phyloP scores from a whole-genome alignment of 768 basidiomycete species.

The Collybia mongolica region DNA sequence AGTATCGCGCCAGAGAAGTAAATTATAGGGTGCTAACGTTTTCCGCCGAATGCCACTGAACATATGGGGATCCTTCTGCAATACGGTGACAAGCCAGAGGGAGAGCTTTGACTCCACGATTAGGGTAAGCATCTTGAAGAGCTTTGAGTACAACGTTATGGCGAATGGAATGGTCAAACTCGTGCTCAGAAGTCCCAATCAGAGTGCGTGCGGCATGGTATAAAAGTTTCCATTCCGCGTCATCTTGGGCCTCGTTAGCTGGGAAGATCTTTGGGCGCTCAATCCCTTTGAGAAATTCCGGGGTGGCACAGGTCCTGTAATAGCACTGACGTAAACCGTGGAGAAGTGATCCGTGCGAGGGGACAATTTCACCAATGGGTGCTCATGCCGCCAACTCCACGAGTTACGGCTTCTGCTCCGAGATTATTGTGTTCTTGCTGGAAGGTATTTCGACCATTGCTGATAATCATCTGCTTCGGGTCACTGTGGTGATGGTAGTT shows the following conservation, averaged over 20 bases:
- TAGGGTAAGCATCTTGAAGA: neutral
- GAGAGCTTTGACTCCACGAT: neutral
- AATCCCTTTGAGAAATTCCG: neutral
- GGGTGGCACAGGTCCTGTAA: neutral
- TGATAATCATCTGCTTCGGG: neutral
- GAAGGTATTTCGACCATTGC: conserved; percentile 3
- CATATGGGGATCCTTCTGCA: neutral
- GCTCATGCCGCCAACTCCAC: conserved; percentile 9
- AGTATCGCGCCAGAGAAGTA: neutral
- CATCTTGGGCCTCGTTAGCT: neutral
- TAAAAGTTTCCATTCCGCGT: neutral
- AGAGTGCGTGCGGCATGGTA: neutral
- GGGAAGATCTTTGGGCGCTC: neutral
- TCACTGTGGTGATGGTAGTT: too few species aligned
- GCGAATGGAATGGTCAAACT: conserved; percentile 2
- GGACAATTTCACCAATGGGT: conserved; percentile 7
- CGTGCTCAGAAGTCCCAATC: neutral
- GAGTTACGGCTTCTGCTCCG: conserved; percentile 5
- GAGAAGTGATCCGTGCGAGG: too few species aligned
- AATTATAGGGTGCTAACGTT: neutral
- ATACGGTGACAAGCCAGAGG: neutral
- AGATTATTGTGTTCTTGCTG: conserved; percentile 8
- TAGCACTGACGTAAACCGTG: too few species aligned
- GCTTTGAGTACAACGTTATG: neutral
- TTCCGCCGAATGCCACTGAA: conserved; percentile 1